Evolutionary conservation across 2,329 filamentous ascomycete genomes (phyloP), one percentile per base, ranked within the genome.

Genomic region (Nemania diffusa): DNA sequence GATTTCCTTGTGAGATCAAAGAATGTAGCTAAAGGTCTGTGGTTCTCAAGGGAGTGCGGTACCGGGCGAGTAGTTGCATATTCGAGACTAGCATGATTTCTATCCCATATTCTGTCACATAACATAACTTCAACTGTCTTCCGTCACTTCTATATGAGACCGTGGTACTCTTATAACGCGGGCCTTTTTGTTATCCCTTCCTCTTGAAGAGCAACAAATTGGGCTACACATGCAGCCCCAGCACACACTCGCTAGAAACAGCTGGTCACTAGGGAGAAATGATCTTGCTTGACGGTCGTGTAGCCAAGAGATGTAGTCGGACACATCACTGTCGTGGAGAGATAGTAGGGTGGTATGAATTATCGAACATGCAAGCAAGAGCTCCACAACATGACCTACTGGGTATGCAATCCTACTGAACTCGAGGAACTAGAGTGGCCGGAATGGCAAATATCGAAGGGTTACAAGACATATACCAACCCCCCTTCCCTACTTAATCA

Each of bases 331-430:
- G 5, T 40, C 11, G 37, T 15, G 17, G 37, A 40, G 11, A 40
- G 37, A 40, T 40, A 40, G 15, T 15, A 40, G 37, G 37, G 37
- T 40, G 11, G 37, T 40, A 40, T 40, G 37, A 48, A 7, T 24
- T 22, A 24, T 42, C 57, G 24, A 53, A 48, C 24, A 20, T 26
- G 44, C 29, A 24, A 42, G 34, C 13, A 22, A 52, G n/a, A 32
- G 20, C 29, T 20, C 15, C 48, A 44, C 34, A 24, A 11, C 48
- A n/a, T 32, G 13, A 32, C 26, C 13, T 8, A 53, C 58, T 46
- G 13, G 34, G 58, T 27, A 42, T 46, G 24, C 26, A n/a, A 44
- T 53, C 34, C 58, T n/a, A 61, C 34, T 32, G n/a, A 8, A n/a
- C 13, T 27, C 22, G 27, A n/a, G 20, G 50, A 11, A 37, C 7